A percentile compares a stretch with the other conserved stretches of the same genome.
Conservation (phyloP, 2,329 filamentous ascomycete species). For the Microdochium nivale region DNA sequence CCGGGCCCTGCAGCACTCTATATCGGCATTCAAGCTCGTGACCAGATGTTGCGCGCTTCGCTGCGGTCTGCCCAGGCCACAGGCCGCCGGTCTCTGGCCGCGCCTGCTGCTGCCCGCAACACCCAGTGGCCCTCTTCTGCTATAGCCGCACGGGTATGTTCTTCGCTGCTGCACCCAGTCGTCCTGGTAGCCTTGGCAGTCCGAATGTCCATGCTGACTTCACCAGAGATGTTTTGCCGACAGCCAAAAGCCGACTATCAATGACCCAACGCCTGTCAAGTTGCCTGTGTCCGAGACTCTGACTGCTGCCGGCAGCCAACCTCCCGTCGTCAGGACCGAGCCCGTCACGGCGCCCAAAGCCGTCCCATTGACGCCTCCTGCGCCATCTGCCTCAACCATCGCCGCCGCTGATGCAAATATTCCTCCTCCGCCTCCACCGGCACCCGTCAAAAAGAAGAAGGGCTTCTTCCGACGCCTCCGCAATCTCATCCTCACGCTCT, state of each 20-base stretch:
- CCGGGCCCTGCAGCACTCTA: neutral
- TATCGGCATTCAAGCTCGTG: neutral
- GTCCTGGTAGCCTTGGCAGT: constrained; percentile 6
- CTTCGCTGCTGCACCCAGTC: constrained; percentile 27
- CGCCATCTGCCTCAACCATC: constrained; percentile 17
- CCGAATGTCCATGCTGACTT: constrained; percentile 1
- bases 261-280: constrained; percentile 38
- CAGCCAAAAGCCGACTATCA: constrained; percentile 38
- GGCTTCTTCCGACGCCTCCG: constrained; percentile 64
- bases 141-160: constrained; percentile 19
- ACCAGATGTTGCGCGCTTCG: constrained; percentile 57
- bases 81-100: constrained; percentile 43
- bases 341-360: constrained; percentile 26
- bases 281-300: constrained; percentile 45
- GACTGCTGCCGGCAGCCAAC: constrained; percentile 35
- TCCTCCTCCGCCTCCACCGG: constrained; percentile 24
- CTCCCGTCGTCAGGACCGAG: constrained; percentile 23
- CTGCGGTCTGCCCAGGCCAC: constrained; percentile 55
- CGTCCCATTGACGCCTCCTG: constrained; percentile 30
- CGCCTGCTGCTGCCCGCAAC: constrained; percentile 44
- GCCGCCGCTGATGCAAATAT: constrained; percentile 23
- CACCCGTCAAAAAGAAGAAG: constrained; percentile 49
- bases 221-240: constrained; percentile 49
- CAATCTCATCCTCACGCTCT: constrained; percentile 66
- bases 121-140: constrained; percentile 48